phyloP scores from a whole-genome alignment of 352 stramenopile species.

The Phytophthora sp. region DNA sequence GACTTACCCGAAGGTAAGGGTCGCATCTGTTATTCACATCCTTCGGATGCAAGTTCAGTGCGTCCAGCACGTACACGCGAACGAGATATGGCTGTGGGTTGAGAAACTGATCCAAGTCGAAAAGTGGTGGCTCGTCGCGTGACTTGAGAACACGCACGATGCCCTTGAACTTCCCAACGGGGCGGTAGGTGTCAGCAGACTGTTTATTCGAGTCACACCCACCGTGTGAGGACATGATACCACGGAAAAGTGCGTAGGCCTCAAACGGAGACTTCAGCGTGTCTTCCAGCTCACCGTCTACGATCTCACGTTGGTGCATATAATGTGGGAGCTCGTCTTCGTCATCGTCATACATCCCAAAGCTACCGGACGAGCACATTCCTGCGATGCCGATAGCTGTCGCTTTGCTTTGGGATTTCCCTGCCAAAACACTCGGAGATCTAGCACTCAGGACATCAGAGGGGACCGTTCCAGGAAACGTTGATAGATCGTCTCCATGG shows the following conservation, averaged over 20 bases:
- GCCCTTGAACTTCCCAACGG: slow-evolving; percentile 90
- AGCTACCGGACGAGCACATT: slow-evolving; percentile 36
- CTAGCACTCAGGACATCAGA: slow-evolving; percentile 20
- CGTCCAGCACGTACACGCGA: slow-evolving; percentile 89
- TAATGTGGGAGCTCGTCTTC: slow-evolving; percentile 77
- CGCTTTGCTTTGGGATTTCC: slow-evolving; percentile 15
- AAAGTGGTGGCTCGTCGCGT: slow-evolving; percentile 69
- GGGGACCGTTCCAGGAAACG: slow-evolving; percentile 57
- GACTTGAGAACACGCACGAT: slow-evolving; percentile 83
- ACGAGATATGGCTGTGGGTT: slow-evolving; percentile 82
- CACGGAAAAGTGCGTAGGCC: slow-evolving; percentile 76
- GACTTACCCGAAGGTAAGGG: slow-evolving; percentile 81
- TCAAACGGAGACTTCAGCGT: slow-evolving; percentile 83
- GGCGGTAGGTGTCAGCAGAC: slow-evolving; percentile 43
- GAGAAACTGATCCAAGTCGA: slow-evolving; percentile 79
- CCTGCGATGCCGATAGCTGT: slow-evolving; percentile 10
- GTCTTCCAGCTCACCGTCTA: slow-evolving; percentile 69
- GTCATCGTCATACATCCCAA: slow-evolving; percentile 47
- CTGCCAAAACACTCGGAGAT: slow-evolving; percentile 8
- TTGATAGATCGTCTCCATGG: slow-evolving; percentile 58
- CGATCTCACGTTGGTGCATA: slow-evolving; percentile 59
- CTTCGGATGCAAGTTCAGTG: slow-evolving; percentile 79
- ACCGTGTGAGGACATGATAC: slow-evolving; percentile 45
- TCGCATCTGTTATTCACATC: slow-evolving; percentile 87
- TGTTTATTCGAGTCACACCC: slow-evolving; percentile 41